Conservation (phyloP, 2,329 filamentous ascomycete species). For the Aspergillus pseudoglaucus region DNA sequence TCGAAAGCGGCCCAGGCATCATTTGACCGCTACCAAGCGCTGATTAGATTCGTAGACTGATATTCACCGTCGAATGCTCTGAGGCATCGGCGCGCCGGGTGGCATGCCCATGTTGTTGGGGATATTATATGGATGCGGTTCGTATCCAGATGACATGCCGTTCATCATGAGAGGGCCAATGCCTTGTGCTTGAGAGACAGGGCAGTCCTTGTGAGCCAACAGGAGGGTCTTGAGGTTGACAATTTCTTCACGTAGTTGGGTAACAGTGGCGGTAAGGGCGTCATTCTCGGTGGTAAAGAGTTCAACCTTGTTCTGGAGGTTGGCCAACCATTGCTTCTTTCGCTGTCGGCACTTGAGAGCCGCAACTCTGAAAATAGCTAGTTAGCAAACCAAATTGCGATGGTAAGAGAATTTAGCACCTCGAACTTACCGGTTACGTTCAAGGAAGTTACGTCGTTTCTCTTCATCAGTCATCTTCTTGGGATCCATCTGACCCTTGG, state of each 20-base stretch:
- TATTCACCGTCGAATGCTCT: constrained; percentile 30
- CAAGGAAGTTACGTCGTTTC: constrained; percentile 96
- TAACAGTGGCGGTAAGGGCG: constrained; percentile 73
- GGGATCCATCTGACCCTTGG: constrained; percentile 48
- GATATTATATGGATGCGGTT: constrained; percentile 39
- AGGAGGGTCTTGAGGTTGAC: constrained; percentile 90
- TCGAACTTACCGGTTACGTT: constrained; percentile 75
- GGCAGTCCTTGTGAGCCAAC: constrained; percentile 92
- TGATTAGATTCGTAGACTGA: constrained; percentile 6
- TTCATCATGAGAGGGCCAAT: constrained; percentile 44
- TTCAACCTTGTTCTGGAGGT: constrained; percentile 90
- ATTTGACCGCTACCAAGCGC: constrained; percentile 2
- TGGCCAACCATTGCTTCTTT: constrained; percentile 98
- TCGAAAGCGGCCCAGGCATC: constrained; percentile 3
- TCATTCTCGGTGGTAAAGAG: constrained; percentile 90
- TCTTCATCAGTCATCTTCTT: constrained; percentile 98
- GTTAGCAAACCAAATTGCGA: constrained; percentile 18
- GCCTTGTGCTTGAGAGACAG: constrained; percentile 81
- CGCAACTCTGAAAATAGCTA: constrained; percentile 60
- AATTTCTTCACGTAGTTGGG: constrained; percentile 80
- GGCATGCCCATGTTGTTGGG: constrained; percentile 38
- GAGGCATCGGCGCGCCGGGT: constrained; percentile 28
- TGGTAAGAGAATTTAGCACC: neutral
- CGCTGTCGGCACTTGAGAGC: constrained; percentile 94
- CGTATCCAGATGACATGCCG: constrained; percentile 33